Evolutionary conservation across 2,329 filamentous ascomycete species (phyloP), one percentile per base, ranked within the genome.

Genomic region (Alternaria ethzedia): DNA sequence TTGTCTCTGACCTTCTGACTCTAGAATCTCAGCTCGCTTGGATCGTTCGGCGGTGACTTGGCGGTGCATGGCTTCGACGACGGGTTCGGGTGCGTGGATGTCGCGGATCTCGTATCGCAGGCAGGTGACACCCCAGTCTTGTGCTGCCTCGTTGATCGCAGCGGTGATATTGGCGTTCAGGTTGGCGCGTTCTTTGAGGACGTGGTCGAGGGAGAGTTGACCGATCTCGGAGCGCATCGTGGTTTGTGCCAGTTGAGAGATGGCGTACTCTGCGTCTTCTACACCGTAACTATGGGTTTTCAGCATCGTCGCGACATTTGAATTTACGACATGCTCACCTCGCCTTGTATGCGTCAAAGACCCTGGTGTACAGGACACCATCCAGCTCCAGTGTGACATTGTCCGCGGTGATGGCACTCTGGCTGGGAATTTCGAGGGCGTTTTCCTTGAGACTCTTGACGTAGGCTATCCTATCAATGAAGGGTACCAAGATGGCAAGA

Each of bases 211-310:
- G 1, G 93, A 92, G 64, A 99, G 87, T 81, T 98, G 96, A 69
- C 96, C 96, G 75, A 99, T 99, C 82, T 99, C 96, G 76, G 92
- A 96, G 75, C 96, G 93, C 96, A 99, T 99, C 0, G 96, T 98
- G 11, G 96, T 99, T 83, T 99, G 96, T 15, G 96, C 96, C 50
- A 99, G 90, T 79, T 99, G 96, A 9, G 93, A 96, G 79, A 99
- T 98, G 81, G 96, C 96, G 81, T 99, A 99, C 80, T 99, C 96
- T 66, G 96, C 95, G 78, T 99, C 96, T 83, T 99, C 96, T 30
- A 99, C 96, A 41, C 96, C 96, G 79, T 99, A 99, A 82, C 94
- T 97, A 68, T 3, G 3, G 12, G 2, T 1, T 49, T 25, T 77
- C 36, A 76, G 70, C 28, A 64, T n/a, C 11, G 2, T 8, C 4